These are phyloP conservation scores for Cenchrus americanus DNA, from an alignment of 176 grass and related monocot genomes.

Conservation along the genomic window DNA sequence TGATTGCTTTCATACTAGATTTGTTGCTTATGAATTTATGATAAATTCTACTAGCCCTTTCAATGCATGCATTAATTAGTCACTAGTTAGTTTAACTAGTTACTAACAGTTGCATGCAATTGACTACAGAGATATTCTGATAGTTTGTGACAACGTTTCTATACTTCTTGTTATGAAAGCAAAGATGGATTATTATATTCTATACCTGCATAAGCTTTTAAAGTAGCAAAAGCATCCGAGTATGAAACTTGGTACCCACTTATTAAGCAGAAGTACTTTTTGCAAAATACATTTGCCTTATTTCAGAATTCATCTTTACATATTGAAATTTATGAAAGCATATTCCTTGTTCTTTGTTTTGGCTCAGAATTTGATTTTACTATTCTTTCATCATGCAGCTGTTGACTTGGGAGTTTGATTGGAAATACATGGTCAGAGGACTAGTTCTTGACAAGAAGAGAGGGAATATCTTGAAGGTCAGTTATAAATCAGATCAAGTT, in stretches of 20 bases:
- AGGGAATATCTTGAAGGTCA: constrained; percentile 98
- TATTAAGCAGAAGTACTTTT: constrained; percentile 4
- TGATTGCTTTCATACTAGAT: background rate
- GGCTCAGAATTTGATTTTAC: constrained; percentile 26
- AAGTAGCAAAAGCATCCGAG: background rate
- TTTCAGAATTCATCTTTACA: constrained; percentile 6
- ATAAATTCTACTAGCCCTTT: background rate
- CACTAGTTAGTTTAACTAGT: background rate
- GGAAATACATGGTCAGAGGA: constrained; percentile 99
- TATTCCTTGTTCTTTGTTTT: constrained; percentile 28
- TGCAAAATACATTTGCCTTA: constrained; percentile 17
- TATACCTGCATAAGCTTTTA: background rate
- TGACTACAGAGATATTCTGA: background rate
- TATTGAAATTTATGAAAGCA: constrained; percentile 14
- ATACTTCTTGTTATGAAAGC: background rate
- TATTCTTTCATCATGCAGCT: constrained; percentile 66
- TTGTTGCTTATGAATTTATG: constrained; percentile 12
- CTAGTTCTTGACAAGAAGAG: constrained; percentile 98
- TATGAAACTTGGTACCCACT: background rate
- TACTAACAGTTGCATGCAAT: background rate
- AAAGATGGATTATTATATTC: background rate
- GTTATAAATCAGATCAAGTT: background rate
- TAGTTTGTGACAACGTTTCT: background rate
- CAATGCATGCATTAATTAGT: background rate
- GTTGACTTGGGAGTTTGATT: constrained; percentile 90